Evolutionary conservation across 192 early-diverging fungal genomes (phyloP), one percentile per base, ranked within the genome.

Genomic region (Piromyces sp.): DNA sequence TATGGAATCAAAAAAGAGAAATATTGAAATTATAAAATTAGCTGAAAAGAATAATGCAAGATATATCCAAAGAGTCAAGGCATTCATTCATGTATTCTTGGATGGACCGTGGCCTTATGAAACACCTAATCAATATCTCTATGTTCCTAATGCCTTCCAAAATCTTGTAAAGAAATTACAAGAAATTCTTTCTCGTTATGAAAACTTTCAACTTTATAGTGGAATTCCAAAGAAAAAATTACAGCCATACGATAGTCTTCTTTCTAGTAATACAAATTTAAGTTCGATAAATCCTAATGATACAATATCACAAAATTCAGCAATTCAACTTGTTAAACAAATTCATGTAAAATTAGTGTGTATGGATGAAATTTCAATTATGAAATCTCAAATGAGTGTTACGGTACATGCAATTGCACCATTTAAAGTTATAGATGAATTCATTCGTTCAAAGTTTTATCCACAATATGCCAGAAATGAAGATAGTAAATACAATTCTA

Each of bases 401-500:
- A 92, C 92, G 13, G 91, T 96, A 22, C 95, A 97, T 84, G 95
- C 96, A 7, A 88, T 97, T 13, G 94, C 94, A 6, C 93, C 95
- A 0, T 94, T 95, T 84, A 88, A 90, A 30, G 90, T 90, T 0
- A 80, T 97, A 13, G 95, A 96, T 97, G 28, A 90, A 91, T 19
- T 87, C 89, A 5, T 88, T 91, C 14, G 82, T 95, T 80, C 51
- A 7, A 68, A 68, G 9, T 68, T n/a, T 68, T 68, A 68, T 68
- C 51, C 51, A 68, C 51, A 68, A 68, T 68, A 68, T 68, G 51
- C 51, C 5, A 68, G 51, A 68, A n/a, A 68, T 68, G 51, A 68
- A 68, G 51, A 68, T 68, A 68, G 51, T 68, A 68, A 68, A n/a
- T 68, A 68, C n/a, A 68, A 68, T 68, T 68, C 51, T n/a, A 68